Base-by-base conservation (phyloP, 169 alveolate genomes). In the Plasmodium gallinaceum region DNA sequence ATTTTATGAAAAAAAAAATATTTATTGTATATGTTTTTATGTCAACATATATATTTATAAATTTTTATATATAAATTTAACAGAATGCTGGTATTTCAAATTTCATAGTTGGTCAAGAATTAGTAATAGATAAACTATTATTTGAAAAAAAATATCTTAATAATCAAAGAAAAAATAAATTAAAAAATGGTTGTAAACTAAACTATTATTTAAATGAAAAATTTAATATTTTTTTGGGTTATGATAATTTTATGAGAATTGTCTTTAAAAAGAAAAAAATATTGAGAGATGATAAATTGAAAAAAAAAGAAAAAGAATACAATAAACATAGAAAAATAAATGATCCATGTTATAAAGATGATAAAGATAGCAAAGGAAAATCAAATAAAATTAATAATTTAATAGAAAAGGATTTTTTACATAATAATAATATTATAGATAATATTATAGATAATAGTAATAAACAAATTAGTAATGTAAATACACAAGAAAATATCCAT, bases 241-340 rank as follows among this genome's bases (percentile, higher is more conserved):
- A 71, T 71, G 20, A 60, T 20, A n/a, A 86, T 20, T 86, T 86
- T 60, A 60, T 72, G 66, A 86, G 43, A 16, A 86, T 24, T 16
- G 26, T 86, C 7, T 86, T 70, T 48, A 86, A 86, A 73, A 69
- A 72, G 68, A 72, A 86, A 61, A 71, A 86, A 39, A 73, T 39
- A 22, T 42, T 20, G 32, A 37, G 39, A n/a, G 45, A 26, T 68
- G 52, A 54, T 54, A 32, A 32, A 32, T 32, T 32, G 51, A 32
- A 73, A 73, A 54, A 52, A 73, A 58, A 57, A 42, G 32, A 32
- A 65, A 65, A 26, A 26, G 16, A 7, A 54, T n/a, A 26, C 5
- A 26, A 10, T 14, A 37, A 16, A 18, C 10, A n/a, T 16, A 20
- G 37, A 68, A 18, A 5, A 16, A 42, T 6, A 24, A 16, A 61